Conservation (phyloP, 2,329 filamentous ascomycete genomes). For the Coleophoma crateriformis region DNA sequence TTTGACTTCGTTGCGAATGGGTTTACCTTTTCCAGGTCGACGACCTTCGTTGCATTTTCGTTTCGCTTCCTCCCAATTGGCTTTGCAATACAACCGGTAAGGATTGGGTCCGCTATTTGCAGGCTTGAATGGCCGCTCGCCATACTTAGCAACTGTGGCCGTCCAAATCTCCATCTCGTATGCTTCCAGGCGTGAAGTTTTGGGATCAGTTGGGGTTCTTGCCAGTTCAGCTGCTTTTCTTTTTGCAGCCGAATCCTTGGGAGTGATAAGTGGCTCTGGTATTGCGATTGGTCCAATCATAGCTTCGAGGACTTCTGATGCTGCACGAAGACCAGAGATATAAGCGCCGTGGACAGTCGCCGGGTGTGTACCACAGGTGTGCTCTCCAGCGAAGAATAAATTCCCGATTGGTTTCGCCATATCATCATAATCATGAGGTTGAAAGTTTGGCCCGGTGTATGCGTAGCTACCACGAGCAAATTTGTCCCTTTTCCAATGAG, state of each 20-base stretch:
- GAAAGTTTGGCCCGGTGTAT: constrained; percentile 78
- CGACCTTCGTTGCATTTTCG: constrained; percentile 60
- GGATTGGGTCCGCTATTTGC: constrained; percentile 73
- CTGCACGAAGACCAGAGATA: constrained; percentile 83
- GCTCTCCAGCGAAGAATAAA: constrained; percentile 91
- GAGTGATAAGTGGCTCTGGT: constrained; percentile 67
- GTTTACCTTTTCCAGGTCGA: constrained; percentile 56
- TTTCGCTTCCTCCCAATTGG: constrained; percentile 59
- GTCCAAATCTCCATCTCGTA: constrained; percentile 51
- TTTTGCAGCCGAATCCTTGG: constrained; percentile 51
- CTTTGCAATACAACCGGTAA: constrained; percentile 85
- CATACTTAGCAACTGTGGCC: constrained; percentile 52
- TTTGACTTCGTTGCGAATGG: constrained; percentile 75
- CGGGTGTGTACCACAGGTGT: constrained; percentile 91
- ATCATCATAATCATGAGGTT: constrained; percentile 81
- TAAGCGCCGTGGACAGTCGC: constrained; percentile 97
- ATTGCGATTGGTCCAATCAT: constrained; percentile 78
- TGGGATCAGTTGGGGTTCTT: constrained; percentile 37
- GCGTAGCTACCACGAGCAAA: constrained; percentile 97
- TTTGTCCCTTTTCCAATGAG: constrained; percentile 83
- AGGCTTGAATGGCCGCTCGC: constrained; percentile 70
- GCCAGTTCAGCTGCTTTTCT: constrained; percentile 39
- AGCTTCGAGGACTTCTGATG: constrained; percentile 75
- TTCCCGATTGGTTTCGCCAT: constrained; percentile 85
- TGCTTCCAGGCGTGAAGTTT: constrained; percentile 46